These are phyloP conservation scores for Cytospora chrysosperma DNA, from an alignment of 2,329 filamentous ascomycete genomes.

Conservation along the genomic window DNA sequence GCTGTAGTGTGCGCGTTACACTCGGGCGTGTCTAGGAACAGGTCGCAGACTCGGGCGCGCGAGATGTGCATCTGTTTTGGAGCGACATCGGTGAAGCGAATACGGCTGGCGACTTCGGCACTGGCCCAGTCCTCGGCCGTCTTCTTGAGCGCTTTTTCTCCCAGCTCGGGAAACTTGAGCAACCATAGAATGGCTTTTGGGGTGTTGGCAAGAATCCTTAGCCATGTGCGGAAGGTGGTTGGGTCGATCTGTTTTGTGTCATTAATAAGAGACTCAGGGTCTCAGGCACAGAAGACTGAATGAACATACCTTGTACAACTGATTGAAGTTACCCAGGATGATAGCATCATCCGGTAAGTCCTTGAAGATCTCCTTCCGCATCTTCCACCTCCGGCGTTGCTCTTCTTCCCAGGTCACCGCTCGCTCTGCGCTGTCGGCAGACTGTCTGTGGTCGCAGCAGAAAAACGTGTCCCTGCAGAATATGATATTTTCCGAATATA, in stretches of 20 bases:
- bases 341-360: conserved; percentile 76
- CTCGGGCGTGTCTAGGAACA: conserved; percentile 96
- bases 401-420: conserved; percentile 80
- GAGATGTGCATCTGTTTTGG: conserved; percentile 94
- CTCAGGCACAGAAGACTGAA: no score
- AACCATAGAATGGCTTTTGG: conserved; percentile 93
- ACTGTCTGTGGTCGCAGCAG: conserved; percentile 95
- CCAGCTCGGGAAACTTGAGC: conserved; percentile 91
- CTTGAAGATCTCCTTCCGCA: conserved; percentile 92
- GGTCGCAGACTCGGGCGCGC: conserved; percentile 84
- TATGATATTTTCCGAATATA: conserved; percentile 96
- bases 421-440: conserved; percentile 69
- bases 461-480: conserved; percentile 96
- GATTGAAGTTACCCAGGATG: conserved; percentile 97
- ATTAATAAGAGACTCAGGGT: background rate
- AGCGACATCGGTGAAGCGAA: conserved; percentile 95
- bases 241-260: conserved; percentile 76
- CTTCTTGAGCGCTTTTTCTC: conserved; percentile 78
- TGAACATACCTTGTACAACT: conserved; percentile 84
- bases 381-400: conserved; percentile 77
- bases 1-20: conserved; percentile 98
- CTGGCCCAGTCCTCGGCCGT: conserved; percentile 85
- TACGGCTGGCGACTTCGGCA: conserved; percentile 76
- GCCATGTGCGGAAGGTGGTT: conserved; percentile 91
- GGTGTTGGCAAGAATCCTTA: conserved; percentile 81